Base-by-base conservation (phyloP, 345 rosid species). In the Brassica incana region DNA sequence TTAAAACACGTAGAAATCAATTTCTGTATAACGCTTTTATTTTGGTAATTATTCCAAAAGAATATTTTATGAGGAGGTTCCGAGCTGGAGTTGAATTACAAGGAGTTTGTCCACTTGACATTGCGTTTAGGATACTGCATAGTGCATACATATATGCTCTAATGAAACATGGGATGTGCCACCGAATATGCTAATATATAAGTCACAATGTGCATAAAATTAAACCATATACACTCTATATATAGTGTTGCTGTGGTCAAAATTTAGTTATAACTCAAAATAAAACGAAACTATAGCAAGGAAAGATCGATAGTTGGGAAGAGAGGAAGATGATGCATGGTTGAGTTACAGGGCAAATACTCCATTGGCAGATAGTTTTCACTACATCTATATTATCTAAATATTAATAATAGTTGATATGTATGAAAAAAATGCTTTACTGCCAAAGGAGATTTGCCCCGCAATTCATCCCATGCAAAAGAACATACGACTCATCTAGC, bases 381-480 rank as follows among this genome's bases (percentile, higher is more conserved):
- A 11, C 10, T 67, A 58, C 62, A 38, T 78, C 33, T 23, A 32
- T 35, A 25, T 71, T 7, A 61, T 61, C 65, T 6, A 62, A 14
- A n/a, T 62, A 20, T 9, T 10, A 23, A 48, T 12, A 2, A 14
- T 62, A 5, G 29, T 8, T 61, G 20, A 70, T 12, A 62, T 77
- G 43, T 15, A 60, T 60, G 29, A 9, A 67, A 52, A 10, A 56
- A 56, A 67, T 32, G 32, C 1, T 62, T 54, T n/a, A 35, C 78
- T 73, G 82, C 82, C 82, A 79, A 79, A 79, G 78, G 82, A 79
- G 71, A 79, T 79, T 79, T 79, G 78, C 78, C 82, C 82, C 60
- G 69, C 82, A 73, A 79, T 60, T 79, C 65, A 74, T 67, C 9
- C 36, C 50, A 74, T 68, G 75, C 82, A 68, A 72, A 66, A 18